These are phyloP conservation scores for Calonectria leucothoes DNA, from an alignment of 2,329 filamentous ascomycete genomes.

Conservation along the genomic window DNA sequence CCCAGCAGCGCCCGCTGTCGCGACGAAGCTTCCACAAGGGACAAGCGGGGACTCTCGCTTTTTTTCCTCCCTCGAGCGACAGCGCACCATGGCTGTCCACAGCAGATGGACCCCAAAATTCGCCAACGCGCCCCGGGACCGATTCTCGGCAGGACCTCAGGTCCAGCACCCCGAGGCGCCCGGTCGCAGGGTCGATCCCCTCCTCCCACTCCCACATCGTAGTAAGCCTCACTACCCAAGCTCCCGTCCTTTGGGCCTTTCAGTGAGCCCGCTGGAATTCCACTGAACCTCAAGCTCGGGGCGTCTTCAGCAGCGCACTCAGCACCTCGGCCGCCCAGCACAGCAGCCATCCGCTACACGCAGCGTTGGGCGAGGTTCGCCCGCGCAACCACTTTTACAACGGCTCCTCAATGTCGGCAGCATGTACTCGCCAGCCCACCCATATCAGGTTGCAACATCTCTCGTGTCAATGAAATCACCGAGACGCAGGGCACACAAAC, in stretches of 20 bases:
- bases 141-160: conserved; percentile 3
- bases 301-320: not conserved
- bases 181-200: conserved; percentile 3
- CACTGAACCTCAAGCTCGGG: not conserved
- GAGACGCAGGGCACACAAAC: conserved; percentile 13
- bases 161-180: not conserved
- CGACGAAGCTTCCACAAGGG: not conserved
- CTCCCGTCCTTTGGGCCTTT: not conserved
- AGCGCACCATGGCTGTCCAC: conserved; percentile 7
- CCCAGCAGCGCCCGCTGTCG: not conserved
- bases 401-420: not conserved
- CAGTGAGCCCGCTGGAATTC: not conserved
- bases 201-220: conserved; percentile 5
- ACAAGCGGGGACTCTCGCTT: not conserved
- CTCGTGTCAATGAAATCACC: conserved; percentile 18
- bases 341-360: not conserved
- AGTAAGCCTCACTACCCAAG: conserved; percentile 7
- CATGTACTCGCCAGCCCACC: not conserved
- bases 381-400: not conserved
- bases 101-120: conserved; percentile 15
- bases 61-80: not conserved
- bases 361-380: not conserved
- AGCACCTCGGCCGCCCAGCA: not conserved
- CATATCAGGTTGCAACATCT: conserved; percentile 11
- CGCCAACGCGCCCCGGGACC: not conserved